phyloP scores from a whole-genome alignment of 1,139 yeast genomes.

The Ogataea hybrid region DNA sequence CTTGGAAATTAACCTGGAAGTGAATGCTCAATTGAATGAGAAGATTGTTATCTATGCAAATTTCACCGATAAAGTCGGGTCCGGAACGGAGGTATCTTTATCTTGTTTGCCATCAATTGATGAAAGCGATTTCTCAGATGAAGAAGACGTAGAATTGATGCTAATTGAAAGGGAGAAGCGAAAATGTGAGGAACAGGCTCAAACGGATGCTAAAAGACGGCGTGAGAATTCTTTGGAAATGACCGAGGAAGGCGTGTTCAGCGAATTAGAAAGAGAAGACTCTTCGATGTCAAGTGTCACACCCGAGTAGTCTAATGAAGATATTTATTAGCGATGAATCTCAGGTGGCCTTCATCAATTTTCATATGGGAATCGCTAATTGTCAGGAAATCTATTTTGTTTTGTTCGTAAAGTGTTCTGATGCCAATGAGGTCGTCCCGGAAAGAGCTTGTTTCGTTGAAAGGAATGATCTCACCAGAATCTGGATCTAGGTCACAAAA shows the following conservation, averaged over 20 bases:
- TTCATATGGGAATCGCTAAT: constrained; percentile 70
- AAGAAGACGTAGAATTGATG: constrained; percentile 5
- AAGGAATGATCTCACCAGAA: constrained; percentile 43
- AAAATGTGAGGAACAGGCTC: neutral
- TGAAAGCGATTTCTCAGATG: constrained; percentile 6
- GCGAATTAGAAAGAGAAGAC: too few relatives aligned
- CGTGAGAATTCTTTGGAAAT: too few relatives aligned
- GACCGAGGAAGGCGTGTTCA: too few relatives aligned
- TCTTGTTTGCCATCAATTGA: neutral
- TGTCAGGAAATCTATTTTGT: constrained; percentile 45
- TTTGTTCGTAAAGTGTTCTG: constrained; percentile 41
- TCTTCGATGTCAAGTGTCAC: too few relatives aligned
- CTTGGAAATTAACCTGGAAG: neutral
- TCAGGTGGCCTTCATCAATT: constrained; percentile 49
- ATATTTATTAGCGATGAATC: constrained; percentile 30
- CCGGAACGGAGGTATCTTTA: neutral
- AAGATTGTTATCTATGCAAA: neutral
- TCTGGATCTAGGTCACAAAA: constrained; percentile 53
- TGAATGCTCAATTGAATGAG: neutral
- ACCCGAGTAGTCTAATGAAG: constrained; percentile 3
- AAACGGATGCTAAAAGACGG: neutral
- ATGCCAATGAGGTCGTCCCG: constrained; percentile 60
- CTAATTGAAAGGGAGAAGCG: constrained; percentile 4
- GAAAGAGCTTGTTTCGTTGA: constrained; percentile 51
- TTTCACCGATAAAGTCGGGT: constrained; percentile 5